These are phyloP conservation scores for Striga hermonthica DNA, from an alignment of 305 asterid species.

Conservation along the genomic window DNA sequence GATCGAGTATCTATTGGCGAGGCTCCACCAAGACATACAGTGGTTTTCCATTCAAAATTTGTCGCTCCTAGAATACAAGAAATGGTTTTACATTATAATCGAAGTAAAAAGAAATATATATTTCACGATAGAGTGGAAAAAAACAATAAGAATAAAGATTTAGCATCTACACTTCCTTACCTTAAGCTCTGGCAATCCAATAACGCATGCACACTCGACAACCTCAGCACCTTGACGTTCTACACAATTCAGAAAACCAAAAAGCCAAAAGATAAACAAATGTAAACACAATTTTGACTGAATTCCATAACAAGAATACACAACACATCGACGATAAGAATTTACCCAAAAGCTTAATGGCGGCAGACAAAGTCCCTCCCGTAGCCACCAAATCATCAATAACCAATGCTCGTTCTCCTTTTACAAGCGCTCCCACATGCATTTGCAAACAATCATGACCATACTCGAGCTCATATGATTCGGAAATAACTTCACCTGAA, in stretches of 20 bases:
- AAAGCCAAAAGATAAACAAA: constrained; percentile 2
- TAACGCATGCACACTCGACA: constrained; percentile 78
- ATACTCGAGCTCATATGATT: constrained; percentile 76
- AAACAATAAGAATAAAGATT: no score
- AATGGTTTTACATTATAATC: background rate
- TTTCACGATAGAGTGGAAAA: no score
- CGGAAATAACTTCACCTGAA: constrained; percentile 69
- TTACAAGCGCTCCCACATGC: constrained; percentile 63
- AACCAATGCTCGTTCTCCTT: constrained; percentile 59
- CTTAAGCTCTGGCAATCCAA: constrained; percentile 77
- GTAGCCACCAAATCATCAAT: constrained; percentile 85
- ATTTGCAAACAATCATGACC: constrained; percentile 78
- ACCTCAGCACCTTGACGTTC: constrained; percentile 81
- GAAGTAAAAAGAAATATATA: no score
- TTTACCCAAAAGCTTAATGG: constrained; percentile 70
- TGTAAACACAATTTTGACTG: background rate
- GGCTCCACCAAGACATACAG: constrained; percentile 71
- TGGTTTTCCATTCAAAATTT: constrained; percentile 53
- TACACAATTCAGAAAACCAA: constrained; percentile 18
- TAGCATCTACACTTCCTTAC: constrained; percentile 31
- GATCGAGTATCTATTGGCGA: constrained; percentile 37
- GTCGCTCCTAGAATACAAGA: constrained; percentile 41
- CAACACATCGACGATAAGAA: constrained; percentile 9
- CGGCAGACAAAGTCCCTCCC: constrained; percentile 81
- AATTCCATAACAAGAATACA: background rate